Evolutionary conservation across 257 asterid species (phyloP).

Genomic region (Dorcoceras hygrometricum): DNA sequence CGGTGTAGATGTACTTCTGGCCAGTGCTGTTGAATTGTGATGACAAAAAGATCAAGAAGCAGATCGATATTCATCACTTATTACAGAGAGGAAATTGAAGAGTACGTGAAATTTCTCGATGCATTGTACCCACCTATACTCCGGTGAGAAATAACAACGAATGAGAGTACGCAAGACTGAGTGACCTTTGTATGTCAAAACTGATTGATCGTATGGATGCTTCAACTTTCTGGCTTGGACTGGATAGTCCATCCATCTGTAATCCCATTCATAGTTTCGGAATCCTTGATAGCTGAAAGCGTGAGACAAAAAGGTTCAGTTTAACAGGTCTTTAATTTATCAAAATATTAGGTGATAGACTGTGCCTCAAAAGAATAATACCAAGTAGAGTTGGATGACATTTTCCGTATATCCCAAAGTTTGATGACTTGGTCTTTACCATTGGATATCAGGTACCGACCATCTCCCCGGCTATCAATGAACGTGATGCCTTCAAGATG

Average conservation of each 20-base stretch:
- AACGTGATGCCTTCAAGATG: slow-evolving; percentile 86
- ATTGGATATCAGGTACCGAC: slow-evolving; percentile 79
- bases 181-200: slow-evolving; percentile 78
- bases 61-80: not conserved
- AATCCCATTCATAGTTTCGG: slow-evolving; percentile 83
- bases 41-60: not conserved
- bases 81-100: not conserved
- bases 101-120: not conserved
- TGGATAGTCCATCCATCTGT: slow-evolving; percentile 96
- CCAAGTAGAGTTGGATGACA: slow-evolving; percentile 60
- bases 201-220: slow-evolving; percentile 78
- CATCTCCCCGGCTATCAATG: slow-evolving; percentile 83
- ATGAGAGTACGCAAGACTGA: slow-evolving; percentile 80
- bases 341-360: not conserved
- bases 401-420: slow-evolving; percentile 88
- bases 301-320: slow-evolving; percentile 3
- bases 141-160: slow-evolving; percentile 93
- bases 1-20: slow-evolving; percentile 89
- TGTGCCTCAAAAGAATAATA: slow-evolving; percentile 27
- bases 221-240: slow-evolving; percentile 54
- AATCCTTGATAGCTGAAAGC: slow-evolving; percentile 42
- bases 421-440: slow-evolving; percentile 88
- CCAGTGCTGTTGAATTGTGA: slow-evolving; percentile 63
- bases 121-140: slow-evolving; percentile 48
- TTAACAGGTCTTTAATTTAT: too few relatives aligned